A percentile compares a stretch with the other conserved stretches of the same genome.
Conservation (phyloP, 2,329 filamentous ascomycete species). For the Colletotrichum truncatum region DNA sequence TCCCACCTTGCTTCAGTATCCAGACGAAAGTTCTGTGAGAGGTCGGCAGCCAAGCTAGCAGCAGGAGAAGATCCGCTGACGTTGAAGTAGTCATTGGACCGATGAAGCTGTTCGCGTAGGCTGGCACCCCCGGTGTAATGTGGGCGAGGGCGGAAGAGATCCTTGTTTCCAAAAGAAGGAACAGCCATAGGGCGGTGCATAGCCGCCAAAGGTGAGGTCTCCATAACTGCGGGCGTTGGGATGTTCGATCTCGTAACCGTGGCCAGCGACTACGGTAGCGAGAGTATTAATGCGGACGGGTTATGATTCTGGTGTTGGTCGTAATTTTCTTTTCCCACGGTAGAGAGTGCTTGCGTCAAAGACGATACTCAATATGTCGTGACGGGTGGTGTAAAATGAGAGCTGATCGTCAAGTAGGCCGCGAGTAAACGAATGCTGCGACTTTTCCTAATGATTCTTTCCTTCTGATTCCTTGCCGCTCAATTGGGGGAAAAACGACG, state of each 20-base stretch:
- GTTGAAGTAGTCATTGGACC: conserved; percentile 81
- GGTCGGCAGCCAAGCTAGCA: conserved; percentile 88
- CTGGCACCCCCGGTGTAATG: conserved; percentile 68
- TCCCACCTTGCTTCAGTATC: conserved; percentile 84
- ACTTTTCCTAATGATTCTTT: conserved; percentile 30
- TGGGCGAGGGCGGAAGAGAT: conserved; percentile 61
- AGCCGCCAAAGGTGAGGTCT: conserved; percentile 91
- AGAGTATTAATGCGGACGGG: not conserved
- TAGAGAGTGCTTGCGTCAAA: conserved; percentile 23
- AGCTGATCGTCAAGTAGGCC: conserved; percentile 29
- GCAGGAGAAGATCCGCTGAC: conserved; percentile 90
- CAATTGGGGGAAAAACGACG: conserved; percentile 19
- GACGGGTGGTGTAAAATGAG: conserved; percentile 33
- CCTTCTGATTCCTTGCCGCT: conserved; percentile 19
- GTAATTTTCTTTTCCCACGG: conserved; percentile 3
- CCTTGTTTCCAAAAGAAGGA: conserved; percentile 66
- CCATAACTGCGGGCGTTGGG: conserved; percentile 67
- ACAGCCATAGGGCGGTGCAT: conserved; percentile 78
- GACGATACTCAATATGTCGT: conserved; percentile 39
- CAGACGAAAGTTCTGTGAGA: conserved; percentile 97
- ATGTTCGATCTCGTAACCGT: not conserved
- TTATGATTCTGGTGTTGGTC: conserved; percentile 9
- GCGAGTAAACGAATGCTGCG: conserved; percentile 46
- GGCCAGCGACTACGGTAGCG: not conserved
- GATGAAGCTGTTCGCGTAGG: conserved; percentile 78